phyloP scores from a whole-genome alignment of 257 asterid genomes.

The Marsdenia floribunda region DNA sequence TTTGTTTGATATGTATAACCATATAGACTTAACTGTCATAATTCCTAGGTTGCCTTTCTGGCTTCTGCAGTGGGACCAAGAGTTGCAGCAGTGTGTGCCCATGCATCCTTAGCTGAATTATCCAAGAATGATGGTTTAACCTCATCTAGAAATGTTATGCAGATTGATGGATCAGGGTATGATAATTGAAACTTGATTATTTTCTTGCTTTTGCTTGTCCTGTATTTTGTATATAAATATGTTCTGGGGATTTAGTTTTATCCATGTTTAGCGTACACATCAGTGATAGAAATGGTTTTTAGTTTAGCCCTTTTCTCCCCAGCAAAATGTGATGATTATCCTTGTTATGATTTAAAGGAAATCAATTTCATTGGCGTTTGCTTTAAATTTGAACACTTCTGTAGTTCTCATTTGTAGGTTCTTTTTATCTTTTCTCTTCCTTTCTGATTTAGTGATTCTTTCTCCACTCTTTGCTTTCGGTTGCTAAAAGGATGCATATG shows the following conservation, averaged over 20 bases:
- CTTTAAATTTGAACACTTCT: neutral
- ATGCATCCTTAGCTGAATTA: slow-evolving; percentile 69
- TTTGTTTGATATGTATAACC: neutral
- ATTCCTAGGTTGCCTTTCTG: slow-evolving; percentile 79
- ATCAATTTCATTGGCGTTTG: neutral
- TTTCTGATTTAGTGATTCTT: neutral
- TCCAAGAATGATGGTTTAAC: slow-evolving; percentile 39
- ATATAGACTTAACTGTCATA: slow-evolving; percentile 17
- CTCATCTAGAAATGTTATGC: slow-evolving; percentile 20
- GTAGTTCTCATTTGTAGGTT: neutral
- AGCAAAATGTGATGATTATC: neutral
- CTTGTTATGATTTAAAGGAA: neutral
- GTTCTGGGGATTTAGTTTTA: neutral
- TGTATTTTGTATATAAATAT: neutral
- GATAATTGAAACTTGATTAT: slow-evolving; percentile 14
- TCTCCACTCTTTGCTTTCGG: neutral
- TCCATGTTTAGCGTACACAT: neutral
- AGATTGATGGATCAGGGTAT: slow-evolving; percentile 32
- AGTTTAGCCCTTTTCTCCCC: neutral
- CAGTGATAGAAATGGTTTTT: neutral
- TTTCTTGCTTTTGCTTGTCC: neutral
- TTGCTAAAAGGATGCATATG: slow-evolving; percentile 18
- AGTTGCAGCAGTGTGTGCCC: slow-evolving; percentile 99
- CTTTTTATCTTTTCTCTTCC: neutral
- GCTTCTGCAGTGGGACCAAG: slow-evolving; percentile 94